phyloP scores from a whole-genome alignment of 768 basidiomycete species.

The Antrodiella citrinella region DNA sequence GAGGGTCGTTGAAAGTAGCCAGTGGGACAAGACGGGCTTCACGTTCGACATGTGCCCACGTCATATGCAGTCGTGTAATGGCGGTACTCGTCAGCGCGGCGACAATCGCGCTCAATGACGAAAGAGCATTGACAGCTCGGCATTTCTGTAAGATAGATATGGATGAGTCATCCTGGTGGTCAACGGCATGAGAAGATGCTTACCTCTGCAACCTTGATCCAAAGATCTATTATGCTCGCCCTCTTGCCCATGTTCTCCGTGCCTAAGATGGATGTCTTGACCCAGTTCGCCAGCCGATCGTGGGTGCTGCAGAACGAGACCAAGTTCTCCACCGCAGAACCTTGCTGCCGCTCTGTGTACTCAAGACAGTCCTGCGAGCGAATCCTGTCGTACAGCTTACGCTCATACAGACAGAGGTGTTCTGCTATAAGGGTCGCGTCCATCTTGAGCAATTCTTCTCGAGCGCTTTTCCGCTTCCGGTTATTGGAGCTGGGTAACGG shows the following conservation, averaged over 20 bases:
- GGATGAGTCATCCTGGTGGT: neutral
- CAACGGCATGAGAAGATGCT: conserved; percentile 12
- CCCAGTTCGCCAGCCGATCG: conserved; percentile 60
- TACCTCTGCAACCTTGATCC: conserved; percentile 77
- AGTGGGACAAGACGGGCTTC: conserved; percentile 44
- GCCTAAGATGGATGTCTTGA: conserved; percentile 52
- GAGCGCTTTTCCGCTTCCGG: conserved; percentile 42
- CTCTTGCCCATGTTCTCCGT: conserved; percentile 43
- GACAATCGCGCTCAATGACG: conserved; percentile 60
- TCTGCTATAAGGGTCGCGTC: conserved; percentile 68
- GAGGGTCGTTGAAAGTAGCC: conserved; percentile 49
- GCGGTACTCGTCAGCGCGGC: conserved; percentile 54
- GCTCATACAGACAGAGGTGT: conserved; percentile 75
- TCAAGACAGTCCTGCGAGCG: conserved; percentile 66
- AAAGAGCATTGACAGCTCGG: conserved; percentile 52
- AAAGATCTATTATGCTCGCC: conserved; percentile 56
- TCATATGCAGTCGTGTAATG: conserved; percentile 48
- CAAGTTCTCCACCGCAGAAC: conserved; percentile 35
- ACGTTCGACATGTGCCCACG: conserved; percentile 57
- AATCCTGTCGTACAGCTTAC: conserved; percentile 58
- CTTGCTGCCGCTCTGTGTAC: conserved; percentile 38
- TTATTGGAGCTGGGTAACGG: too few species aligned
- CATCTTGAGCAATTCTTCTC: conserved; percentile 55
- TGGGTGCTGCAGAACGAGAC: conserved; percentile 49
- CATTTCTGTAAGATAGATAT: conserved; percentile 42